A percentile compares a stretch with the other conserved stretches of the same genome.
phyloP scores from a whole-genome alignment of 2,329 filamentous ascomycete species.

The Fusarium sublunatum region DNA sequence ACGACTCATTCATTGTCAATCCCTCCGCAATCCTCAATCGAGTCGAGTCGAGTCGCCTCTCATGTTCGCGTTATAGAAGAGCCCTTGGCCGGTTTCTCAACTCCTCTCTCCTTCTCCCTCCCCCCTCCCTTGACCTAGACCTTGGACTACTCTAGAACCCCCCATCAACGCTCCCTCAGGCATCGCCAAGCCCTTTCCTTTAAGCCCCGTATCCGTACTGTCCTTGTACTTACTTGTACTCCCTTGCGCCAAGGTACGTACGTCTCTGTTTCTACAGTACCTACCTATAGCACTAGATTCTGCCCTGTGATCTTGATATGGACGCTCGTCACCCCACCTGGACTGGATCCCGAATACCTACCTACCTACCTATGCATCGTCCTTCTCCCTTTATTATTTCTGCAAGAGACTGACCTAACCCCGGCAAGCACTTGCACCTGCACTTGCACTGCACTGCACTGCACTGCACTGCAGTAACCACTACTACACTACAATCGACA shows the following conservation, averaged over 20 bases:
- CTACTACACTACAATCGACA: too few species aligned
- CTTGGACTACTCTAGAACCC: conserved; percentile 12
- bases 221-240: not conserved
- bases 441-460: conserved; percentile 6
- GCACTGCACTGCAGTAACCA: too few species aligned
- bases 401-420: conserved; percentile 25
- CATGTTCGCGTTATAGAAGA: conserved; percentile 54
- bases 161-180: conserved; percentile 33
- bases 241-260: conserved; percentile 32
- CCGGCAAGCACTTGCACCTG: too few species aligned
- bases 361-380: conserved; percentile 25
- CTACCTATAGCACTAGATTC: too few species aligned
- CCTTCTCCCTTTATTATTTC: not conserved
- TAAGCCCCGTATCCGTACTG: not conserved
- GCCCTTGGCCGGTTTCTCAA: conserved; percentile 38
- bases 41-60: conserved; percentile 33
- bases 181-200: conserved; percentile 28
- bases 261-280: too few species aligned
- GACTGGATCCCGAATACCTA: conserved; percentile 7
- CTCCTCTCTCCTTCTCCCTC: conserved; percentile 29
- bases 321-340: conserved; percentile 37
- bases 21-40: not conserved
- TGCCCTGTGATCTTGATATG: conserved; percentile 8
- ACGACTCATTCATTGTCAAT: not conserved
- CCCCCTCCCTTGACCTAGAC: too few species aligned